Percentiles rank a stretch among this genome's conserved stretches.
These are phyloP conservation scores for Bolboschoenoplectus hybrid DNA, from an alignment of 202 grass and related monocot species.

Conservation along the genomic window DNA sequence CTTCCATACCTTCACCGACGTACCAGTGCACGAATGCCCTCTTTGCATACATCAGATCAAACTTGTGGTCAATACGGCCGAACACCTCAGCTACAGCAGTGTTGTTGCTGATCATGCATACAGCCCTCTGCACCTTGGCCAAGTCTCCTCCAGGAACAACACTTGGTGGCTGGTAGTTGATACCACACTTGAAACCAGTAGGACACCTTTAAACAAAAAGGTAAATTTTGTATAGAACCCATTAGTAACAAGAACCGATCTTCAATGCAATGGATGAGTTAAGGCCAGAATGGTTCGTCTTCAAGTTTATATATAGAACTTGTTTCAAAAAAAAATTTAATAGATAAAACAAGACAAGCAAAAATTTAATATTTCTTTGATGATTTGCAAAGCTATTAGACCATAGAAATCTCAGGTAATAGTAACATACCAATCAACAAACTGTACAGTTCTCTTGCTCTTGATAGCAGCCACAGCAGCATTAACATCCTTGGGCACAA, in stretches of 20 bases:
- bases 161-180: conserved; percentile 73
- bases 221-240: neutral
- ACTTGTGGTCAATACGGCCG: conserved; percentile 93
- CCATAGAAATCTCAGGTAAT: neutral
- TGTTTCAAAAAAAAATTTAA: neutral
- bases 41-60: conserved; percentile 85
- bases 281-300: neutral
- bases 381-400: neutral
- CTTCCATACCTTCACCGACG: conserved; percentile 44
- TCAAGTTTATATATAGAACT: neutral
- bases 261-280: neutral
- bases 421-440: conserved; percentile 46
- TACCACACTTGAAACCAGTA: conserved; percentile 97
- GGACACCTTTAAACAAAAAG: conserved; percentile 70
- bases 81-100: conserved; percentile 95
- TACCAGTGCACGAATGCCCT: conserved; percentile 46
- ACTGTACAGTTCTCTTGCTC: conserved; percentile 44
- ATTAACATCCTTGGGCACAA: conserved; percentile 48
- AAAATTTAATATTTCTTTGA: neutral
- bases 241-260: conserved; percentile 31
- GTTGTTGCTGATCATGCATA: conserved; percentile 99
- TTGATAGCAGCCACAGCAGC: conserved; percentile 44
- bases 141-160: conserved; percentile 43
- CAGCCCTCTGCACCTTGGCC: conserved; percentile 94
- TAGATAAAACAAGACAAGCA: neutral